These are phyloP conservation scores for Diaporthe eres DNA, from an alignment of 2,329 filamentous ascomycete species.

Conservation along the genomic window DNA sequence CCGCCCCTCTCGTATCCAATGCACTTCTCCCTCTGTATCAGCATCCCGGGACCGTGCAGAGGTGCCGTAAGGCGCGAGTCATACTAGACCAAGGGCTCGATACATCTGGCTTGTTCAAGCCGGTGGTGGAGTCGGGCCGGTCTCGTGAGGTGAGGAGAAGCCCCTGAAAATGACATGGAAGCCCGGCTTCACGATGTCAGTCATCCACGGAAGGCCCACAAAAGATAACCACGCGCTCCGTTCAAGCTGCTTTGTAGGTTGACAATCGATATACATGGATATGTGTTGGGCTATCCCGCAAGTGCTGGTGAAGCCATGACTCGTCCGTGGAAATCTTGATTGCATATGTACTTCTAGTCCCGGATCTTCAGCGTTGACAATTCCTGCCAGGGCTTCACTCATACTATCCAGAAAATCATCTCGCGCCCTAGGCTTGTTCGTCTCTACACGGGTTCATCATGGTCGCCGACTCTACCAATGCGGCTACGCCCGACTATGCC, in stretches of 20 bases:
- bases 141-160: conserved; percentile 22
- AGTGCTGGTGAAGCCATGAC: conserved; percentile 18
- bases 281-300: background rate
- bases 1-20: background rate
- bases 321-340: background rate
- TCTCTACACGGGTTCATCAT: background rate
- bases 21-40: background rate
- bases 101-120: background rate
- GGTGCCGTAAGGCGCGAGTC: background rate
- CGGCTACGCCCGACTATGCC: background rate
- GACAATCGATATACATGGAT: background rate
- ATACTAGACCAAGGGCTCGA: background rate
- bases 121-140: background rate
- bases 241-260: background rate
- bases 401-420: background rate
- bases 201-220: background rate
- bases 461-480: conserved; percentile 7
- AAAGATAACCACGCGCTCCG: conserved; percentile 17
- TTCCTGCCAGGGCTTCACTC: background rate
- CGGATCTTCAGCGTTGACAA: background rate
- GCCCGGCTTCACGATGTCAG: background rate
- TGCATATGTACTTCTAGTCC: background rate
- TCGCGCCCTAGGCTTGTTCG: background rate
- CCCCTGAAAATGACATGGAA: conserved; percentile 27
- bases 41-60: background rate